Conservation (phyloP, 192 early-diverging fungal species). For the Backusella psychrophila region DNA sequence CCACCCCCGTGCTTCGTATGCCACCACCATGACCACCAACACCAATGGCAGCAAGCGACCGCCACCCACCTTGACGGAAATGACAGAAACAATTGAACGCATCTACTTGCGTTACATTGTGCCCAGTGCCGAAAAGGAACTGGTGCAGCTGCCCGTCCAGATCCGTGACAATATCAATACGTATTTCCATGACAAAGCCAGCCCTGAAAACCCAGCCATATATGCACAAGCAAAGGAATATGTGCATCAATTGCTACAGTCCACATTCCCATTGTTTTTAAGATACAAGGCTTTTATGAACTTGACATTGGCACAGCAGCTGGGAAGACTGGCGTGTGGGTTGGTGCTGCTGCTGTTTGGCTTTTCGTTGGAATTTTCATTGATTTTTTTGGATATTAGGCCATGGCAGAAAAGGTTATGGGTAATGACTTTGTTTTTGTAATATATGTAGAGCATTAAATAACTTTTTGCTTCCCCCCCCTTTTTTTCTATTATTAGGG, state of each 20-base stretch:
- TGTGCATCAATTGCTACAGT: slow-evolving; percentile 48
- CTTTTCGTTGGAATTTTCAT: slow-evolving; percentile 46
- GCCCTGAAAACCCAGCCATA: slow-evolving; percentile 41
- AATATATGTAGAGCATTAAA: not conserved
- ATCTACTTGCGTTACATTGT: slow-evolving; percentile 56
- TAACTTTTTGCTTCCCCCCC: not conserved
- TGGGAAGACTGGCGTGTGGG: slow-evolving; percentile 42
- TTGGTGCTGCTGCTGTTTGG: slow-evolving; percentile 51
- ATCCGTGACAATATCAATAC: slow-evolving; percentile 34
- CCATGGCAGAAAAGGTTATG: slow-evolving; percentile 48
- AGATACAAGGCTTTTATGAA: slow-evolving; percentile 52
- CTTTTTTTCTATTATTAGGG: slow-evolving; percentile 23
- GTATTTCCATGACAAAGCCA: slow-evolving; percentile 16
- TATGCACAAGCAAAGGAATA: slow-evolving; percentile 53
- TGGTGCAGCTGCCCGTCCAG: slow-evolving; percentile 36
- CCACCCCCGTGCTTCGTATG: slow-evolving; percentile 12
- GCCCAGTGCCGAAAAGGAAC: slow-evolving; percentile 46
- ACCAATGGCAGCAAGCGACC: slow-evolving; percentile 8
- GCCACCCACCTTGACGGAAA: slow-evolving; percentile 43
- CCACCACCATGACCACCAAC: slow-evolving; percentile 11
- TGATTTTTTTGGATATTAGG: slow-evolving; percentile 53
- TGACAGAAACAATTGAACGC: slow-evolving; percentile 49
- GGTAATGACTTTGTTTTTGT: slow-evolving; percentile 32
- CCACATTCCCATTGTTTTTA: slow-evolving; percentile 51
- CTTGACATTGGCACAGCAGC: slow-evolving; percentile 44